These are phyloP conservation scores for Umbelopsis sp. DNA, from an alignment of 192 early-diverging fungal species.

Conservation along the genomic window DNA sequence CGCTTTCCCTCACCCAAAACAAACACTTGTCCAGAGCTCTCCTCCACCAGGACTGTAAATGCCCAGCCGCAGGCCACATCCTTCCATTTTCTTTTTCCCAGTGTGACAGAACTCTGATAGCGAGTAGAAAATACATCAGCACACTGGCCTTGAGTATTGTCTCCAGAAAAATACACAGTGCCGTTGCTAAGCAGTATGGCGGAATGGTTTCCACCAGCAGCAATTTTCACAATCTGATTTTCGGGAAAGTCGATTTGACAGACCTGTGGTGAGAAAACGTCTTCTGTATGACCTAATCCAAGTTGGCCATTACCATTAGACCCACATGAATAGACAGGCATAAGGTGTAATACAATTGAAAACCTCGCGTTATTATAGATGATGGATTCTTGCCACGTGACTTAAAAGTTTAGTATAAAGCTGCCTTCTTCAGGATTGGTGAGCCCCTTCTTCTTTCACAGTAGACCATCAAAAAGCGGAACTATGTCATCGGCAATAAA, in stretches of 20 bases:
- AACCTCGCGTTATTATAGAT: background rate
- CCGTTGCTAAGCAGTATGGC: slow-evolving; percentile 48
- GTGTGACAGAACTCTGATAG: slow-evolving; percentile 1
- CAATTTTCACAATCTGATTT: slow-evolving; percentile 34
- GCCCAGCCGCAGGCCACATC: slow-evolving; percentile 70
- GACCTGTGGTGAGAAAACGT: slow-evolving; percentile 28
- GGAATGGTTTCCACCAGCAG: slow-evolving; percentile 75
- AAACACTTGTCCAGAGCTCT: slow-evolving; percentile 37
- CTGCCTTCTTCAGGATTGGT: no score
- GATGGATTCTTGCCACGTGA: background rate
- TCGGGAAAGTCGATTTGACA: slow-evolving; percentile 16
- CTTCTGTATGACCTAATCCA: slow-evolving; percentile 51
- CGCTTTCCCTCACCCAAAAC: slow-evolving; percentile 56
- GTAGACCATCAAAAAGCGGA: no score
- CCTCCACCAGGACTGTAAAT: slow-evolving; percentile 44
- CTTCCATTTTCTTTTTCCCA: slow-evolving; percentile 25
- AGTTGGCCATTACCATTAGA: slow-evolving; percentile 74
- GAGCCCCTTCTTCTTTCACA: no score
- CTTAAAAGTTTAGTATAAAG: no score
- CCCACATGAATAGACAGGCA: slow-evolving; percentile 54
- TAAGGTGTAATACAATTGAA: background rate
- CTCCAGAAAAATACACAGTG: slow-evolving; percentile 50
- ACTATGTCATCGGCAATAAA: no score
- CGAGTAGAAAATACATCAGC: slow-evolving; percentile 9
- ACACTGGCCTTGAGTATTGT: slow-evolving; percentile 54